Evolutionary conservation across 768 basidiomycete genomes (phyloP).

Genomic region (Tulasnella sp.): DNA sequence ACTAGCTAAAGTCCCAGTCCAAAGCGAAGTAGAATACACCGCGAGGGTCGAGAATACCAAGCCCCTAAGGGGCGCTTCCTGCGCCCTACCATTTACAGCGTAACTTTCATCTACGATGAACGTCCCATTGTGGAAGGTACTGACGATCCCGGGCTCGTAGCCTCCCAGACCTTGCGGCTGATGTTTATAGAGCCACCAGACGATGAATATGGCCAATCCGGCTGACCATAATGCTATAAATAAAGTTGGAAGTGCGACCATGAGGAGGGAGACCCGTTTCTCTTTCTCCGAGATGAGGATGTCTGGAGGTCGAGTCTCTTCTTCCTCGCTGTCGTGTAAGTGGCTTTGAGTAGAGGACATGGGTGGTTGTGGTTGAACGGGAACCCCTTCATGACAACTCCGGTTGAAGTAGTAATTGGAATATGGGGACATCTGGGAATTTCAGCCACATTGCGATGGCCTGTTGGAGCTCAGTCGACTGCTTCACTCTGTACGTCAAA

Average conservation of each 20-base stretch:
- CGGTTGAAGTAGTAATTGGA: no score
- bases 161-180: not conserved
- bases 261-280: not conserved
- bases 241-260: not conserved
- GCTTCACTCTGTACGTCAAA: no score
- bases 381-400: no score
- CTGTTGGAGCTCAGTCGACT: no score
- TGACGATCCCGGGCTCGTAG: not conserved
- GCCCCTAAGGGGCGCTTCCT: not conserved
- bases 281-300: not conserved
- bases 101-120: not conserved
- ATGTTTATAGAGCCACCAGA: not conserved
- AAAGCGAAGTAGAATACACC: not conserved
- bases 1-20: not conserved
- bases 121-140: not conserved
- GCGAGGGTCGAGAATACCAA: not conserved
- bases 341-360: not conserved
- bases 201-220: not conserved
- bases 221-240: not conserved
- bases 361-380: not conserved
- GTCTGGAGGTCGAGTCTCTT: not conserved
- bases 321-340: not conserved
- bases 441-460: no score
- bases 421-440: no score
- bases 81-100: not conserved